Evolutionary conservation across 257 asterid species (phyloP).

Genomic region (Thymus mandschuricus): DNA sequence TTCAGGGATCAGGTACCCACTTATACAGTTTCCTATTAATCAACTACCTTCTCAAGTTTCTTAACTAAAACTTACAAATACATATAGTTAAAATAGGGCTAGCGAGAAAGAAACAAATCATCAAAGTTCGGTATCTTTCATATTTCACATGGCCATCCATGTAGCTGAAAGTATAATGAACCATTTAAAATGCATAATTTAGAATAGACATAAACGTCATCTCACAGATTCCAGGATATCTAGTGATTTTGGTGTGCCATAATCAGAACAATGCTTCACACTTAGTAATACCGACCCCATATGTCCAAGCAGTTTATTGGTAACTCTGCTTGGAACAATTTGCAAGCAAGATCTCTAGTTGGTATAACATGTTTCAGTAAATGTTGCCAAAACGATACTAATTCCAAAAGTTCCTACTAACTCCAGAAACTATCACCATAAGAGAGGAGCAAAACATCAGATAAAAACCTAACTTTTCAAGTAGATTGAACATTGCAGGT

Average conservation of each 20-base stretch:
- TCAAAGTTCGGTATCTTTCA: neutral
- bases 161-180: too few relatives aligned
- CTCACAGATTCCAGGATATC: neutral
- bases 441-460: conserved; percentile 3
- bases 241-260: neutral
- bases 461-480: neutral
- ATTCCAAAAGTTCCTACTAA: neutral
- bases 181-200: neutral
- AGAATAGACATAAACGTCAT: neutral
- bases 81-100: too few relatives aligned
- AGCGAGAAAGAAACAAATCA: too few relatives aligned
- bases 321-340: conserved; percentile 18
- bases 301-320: conserved; percentile 14
- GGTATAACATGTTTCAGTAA: conserved; percentile 12
- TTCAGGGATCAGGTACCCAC: neutral
- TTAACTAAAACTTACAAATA: too few relatives aligned
- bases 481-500: conserved; percentile 4
- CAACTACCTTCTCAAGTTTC: too few relatives aligned
- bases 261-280: neutral
- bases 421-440: neutral
- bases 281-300: conserved; percentile 4
- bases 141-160: neutral
- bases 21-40: neutral
- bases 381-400: neutral
- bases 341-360: neutral